These are phyloP conservation scores for Pharus latifolius DNA, from an alignment of 176 grass and related monocot genomes.

Conservation along the genomic window DNA sequence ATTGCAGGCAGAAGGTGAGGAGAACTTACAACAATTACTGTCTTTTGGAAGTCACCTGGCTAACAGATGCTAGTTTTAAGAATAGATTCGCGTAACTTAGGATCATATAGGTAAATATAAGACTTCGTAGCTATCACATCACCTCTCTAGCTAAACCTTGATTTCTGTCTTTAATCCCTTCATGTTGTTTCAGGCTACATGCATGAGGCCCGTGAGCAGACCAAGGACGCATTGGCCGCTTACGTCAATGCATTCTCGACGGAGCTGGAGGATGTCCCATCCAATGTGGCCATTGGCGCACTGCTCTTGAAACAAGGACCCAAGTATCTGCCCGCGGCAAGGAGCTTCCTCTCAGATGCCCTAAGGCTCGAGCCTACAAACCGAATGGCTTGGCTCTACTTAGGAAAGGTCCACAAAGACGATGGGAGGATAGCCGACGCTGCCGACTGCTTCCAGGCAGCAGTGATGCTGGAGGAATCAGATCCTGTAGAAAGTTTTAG, in stretches of 20 bases:
- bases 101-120: too few relatives aligned
- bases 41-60: too few relatives aligned
- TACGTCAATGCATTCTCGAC: conserved; percentile 54
- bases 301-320: conserved; percentile 49
- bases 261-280: conserved; percentile 47
- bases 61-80: too few relatives aligned
- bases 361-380: conserved; percentile 75
- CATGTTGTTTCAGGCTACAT: conserved; percentile 40
- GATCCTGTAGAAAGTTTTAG: conserved; percentile 82
- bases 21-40: not conserved
- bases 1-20: conserved; percentile 61
- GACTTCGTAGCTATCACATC: too few relatives aligned
- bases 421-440: conserved; percentile 58
- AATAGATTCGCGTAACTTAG: too few relatives aligned
- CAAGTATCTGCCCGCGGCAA: conserved; percentile 60
- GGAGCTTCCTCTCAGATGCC: conserved; percentile 75
- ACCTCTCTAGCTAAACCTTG: too few relatives aligned
- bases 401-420: conserved; percentile 66
- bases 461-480: conserved; percentile 78
- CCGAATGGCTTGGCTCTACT: conserved; percentile 61
- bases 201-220: conserved; percentile 28
- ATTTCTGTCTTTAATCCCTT: not conserved
- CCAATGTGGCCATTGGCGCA: conserved; percentile 64
- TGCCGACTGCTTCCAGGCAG: conserved; percentile 85
- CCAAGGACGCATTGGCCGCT: conserved; percentile 36